Evolutionary conservation across 805 yeast species (phyloP).

Genomic region (Hanseniaspora lindneri): DNA sequence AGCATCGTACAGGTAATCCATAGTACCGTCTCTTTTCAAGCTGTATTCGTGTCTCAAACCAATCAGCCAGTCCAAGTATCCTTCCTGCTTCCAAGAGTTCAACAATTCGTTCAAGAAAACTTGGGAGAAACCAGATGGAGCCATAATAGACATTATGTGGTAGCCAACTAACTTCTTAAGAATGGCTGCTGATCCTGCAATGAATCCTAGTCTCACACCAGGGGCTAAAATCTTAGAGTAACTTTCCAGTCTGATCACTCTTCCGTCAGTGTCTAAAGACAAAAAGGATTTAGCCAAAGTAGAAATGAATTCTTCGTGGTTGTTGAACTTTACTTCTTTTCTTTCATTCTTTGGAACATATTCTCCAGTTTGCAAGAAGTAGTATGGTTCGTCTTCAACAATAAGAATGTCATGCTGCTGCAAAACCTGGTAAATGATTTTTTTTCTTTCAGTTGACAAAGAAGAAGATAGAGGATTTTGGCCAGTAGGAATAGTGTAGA

Average conservation of each 20-base stretch:
- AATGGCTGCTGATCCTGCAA: conserved; percentile 56
- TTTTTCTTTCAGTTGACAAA: conserved; percentile 64
- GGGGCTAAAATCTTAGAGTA: conserved; percentile 89
- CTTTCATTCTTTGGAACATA: conserved; percentile 41
- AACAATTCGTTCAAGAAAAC: conserved; percentile 58
- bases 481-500: conserved; percentile 90
- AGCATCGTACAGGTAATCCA: conserved; percentile 55
- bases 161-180: conserved; percentile 56
- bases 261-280: conserved; percentile 70
- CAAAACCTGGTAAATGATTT: conserved; percentile 61
- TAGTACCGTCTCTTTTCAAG: conserved; percentile 72
- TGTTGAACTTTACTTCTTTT: conserved; percentile 19
- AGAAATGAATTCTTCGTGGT: conserved; percentile 55
- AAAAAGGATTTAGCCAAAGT: conserved; percentile 67
- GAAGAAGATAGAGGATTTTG: conserved; percentile 97
- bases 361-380: conserved; percentile 83
- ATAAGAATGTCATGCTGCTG: conserved; percentile 76
- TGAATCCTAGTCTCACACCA: conserved; percentile 85
- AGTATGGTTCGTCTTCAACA: conserved; percentile 95
- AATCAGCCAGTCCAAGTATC: conserved; percentile 82
- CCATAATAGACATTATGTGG: conserved; percentile 71
- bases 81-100: conserved; percentile 80
- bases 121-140: conserved; percentile 71
- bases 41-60: conserved; percentile 76
- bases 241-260: conserved; percentile 80